These are phyloP conservation scores for Salvia rosmarinus DNA, from an alignment of 257 asterid genomes.

Conservation along the genomic window DNA sequence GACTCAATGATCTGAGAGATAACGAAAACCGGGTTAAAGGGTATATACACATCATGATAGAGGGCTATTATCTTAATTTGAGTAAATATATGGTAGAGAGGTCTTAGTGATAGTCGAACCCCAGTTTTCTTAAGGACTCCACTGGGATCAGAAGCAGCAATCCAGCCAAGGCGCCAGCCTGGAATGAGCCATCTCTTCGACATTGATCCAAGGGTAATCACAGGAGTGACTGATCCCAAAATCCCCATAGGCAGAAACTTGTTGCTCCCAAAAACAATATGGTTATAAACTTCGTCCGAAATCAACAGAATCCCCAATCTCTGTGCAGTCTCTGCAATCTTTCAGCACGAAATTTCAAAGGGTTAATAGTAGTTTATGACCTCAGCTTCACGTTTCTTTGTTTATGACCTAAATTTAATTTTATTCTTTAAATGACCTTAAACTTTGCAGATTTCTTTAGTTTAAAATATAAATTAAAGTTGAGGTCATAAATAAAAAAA, in stretches of 20 bases:
- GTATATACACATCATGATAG: no score
- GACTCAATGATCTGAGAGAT: constrained; percentile 54
- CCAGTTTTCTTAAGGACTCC: constrained; percentile 53
- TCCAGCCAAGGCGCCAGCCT: constrained; percentile 82
- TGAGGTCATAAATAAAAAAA: no score
- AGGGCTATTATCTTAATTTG: no score
- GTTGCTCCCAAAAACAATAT: constrained; percentile 57
- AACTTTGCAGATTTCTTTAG: no score
- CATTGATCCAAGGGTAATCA: constrained; percentile 60
- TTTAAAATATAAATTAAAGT: no score
- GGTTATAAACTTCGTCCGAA: constrained; percentile 70
- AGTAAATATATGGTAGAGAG: no score
- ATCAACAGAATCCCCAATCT: constrained; percentile 59
- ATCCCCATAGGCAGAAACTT: constrained; percentile 58
- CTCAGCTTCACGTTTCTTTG: no score
- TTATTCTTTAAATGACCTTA: no score
- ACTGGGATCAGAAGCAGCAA: constrained; percentile 58
- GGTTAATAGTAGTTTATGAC: no score
- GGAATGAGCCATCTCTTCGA: constrained; percentile 83
- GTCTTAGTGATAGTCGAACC: constrained; percentile 45
- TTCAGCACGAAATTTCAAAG: not conserved
- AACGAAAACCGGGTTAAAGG: no score
- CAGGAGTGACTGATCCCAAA: constrained; percentile 52
- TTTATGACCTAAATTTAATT: no score
- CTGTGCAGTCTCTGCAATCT: constrained; percentile 65